Evolutionary conservation across 306 rosid species (phyloP), one percentile per base, ranked within the genome.

Genomic region (Sphenostylis stenocarpa): DNA sequence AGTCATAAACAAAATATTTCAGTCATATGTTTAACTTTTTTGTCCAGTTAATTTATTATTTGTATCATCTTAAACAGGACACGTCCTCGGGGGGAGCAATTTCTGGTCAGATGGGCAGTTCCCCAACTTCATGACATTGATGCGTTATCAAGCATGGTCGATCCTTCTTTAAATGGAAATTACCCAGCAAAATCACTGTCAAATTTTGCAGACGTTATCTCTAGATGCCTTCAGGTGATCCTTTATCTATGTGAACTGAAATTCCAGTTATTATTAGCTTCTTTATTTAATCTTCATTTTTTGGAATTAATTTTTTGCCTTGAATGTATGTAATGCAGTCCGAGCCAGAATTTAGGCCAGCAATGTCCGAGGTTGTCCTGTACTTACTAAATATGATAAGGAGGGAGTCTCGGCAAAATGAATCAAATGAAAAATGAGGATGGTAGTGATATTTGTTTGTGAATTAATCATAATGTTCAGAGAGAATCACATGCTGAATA

Each of bases 81-180:
- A 4, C 86, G 93, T 47, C 69, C 19, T 47, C 91, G 97, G 24
- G 97, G 93, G 17, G 99, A 96, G 83, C 99, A 96, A 60, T 88
- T 82, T 85, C 82, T 96, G 67, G 97, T 83, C 21, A 86, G 99
- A 85, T 96, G 99, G 98, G 98, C 99, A 49, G 84, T 88, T 49
- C 89, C 97, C 7, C 93, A 88, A 85, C 98, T 96, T 67, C 99
- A 96, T 76, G 99, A 96, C 86, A 96, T 96, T 12, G 99, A 81
- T 77, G 99, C 99, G 61, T 84, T 96, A 73, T 88, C 98, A 29
- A 88, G 88, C 34, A 96, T 96, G 99, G 98, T 96, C 4, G 99
- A 96, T 86, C 94, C 98, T 84, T 86, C 91, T 70, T 91, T 96
- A 62, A 77, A 82, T 17, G 89, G 90, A 82, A 72, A 72, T 0